These are phyloP conservation scores for Elaeagnus macrophylla DNA, from an alignment of 306 rosid species.

Conservation along the genomic window DNA sequence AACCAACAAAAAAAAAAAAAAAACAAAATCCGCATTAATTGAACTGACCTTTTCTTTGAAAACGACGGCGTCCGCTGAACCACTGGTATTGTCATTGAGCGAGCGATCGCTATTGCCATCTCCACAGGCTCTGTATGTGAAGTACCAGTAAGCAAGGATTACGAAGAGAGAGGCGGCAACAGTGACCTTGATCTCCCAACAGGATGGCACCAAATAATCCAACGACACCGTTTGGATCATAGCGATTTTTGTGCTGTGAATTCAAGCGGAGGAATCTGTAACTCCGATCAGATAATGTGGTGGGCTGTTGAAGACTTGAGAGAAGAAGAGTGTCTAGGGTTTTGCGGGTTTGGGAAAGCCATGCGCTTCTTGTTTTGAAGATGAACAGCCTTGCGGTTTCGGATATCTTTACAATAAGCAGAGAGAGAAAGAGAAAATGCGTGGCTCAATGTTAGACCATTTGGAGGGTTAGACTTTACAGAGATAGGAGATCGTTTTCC, in stretches of 20 bases:
- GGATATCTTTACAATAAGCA: background rate
- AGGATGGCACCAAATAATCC: conserved; percentile 58
- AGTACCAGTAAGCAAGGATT: conserved; percentile 54
- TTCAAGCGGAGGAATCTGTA: background rate
- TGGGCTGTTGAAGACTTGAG: background rate
- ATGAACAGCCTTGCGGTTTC: conserved; percentile 14
- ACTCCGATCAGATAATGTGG: conserved; percentile 10
- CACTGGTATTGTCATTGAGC: conserved; percentile 30
- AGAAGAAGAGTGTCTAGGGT: conserved; percentile 21
- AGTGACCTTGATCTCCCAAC: conserved; percentile 79
- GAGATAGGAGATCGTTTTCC: background rate
- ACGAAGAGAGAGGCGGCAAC: conserved; percentile 62
- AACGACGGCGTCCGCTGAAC: conserved; percentile 26
- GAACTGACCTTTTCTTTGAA: conserved; percentile 53
- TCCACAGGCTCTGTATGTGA: conserved; percentile 32
- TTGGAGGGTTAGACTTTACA: conserved; percentile 26
- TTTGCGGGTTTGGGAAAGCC: conserved; percentile 32
- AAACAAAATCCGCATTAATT: background rate
- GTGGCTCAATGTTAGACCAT: conserved; percentile 62
- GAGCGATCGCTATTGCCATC: conserved; percentile 36
- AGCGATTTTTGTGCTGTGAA: conserved; percentile 5
- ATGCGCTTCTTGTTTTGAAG: conserved; percentile 20
- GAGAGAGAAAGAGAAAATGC: conserved; percentile 5
- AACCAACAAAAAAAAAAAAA: background rate
- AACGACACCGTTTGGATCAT: conserved; percentile 43